A percentile compares a stretch with the other conserved stretches of the same genome.
Evolutionary conservation across 2,329 filamentous ascomycete genomes (phyloP).

Genomic region (Neopestalotiopsis rosae): DNA sequence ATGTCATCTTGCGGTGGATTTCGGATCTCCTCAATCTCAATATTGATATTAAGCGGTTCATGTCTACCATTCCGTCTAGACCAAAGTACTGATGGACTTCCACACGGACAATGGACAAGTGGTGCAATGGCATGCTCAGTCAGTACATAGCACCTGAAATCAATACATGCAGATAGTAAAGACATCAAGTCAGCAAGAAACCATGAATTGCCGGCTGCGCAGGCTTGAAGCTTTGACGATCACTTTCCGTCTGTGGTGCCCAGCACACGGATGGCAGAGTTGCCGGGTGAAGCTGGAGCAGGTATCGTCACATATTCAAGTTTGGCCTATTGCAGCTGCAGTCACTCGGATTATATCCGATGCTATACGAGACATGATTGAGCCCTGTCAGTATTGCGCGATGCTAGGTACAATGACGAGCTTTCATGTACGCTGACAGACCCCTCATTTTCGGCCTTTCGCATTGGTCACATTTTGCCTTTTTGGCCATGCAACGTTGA

Average conservation of each 20-base stretch:
- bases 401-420: slow-evolving; percentile 8
- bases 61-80: slow-evolving; percentile 33
- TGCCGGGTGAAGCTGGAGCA: neutral
- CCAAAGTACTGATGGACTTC: slow-evolving; percentile 23
- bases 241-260: neutral
- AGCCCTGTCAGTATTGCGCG: slow-evolving; percentile 1
- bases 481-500: slow-evolving; percentile 4
- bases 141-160: neutral
- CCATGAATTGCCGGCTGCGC: neutral
- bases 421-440: neutral
- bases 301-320: neutral
- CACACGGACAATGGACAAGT: too few species aligned
- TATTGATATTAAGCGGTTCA: slow-evolving; percentile 29
- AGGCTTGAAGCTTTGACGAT: neutral
- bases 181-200: neutral
- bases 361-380: neutral
- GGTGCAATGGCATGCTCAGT: neutral
- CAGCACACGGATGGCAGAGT: neutral
- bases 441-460: slow-evolving; percentile 10
- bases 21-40: slow-evolving; percentile 36
- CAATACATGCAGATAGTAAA: neutral
- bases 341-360: neutral
- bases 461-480: neutral
- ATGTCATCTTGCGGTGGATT: slow-evolving; percentile 38
- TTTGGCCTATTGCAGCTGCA: neutral